Percentiles rank a stretch among this genome's conserved stretches.
Evolutionary conservation across 164 flowering plant genomes (phyloP).

Genomic region (Saururus chinensis): DNA sequence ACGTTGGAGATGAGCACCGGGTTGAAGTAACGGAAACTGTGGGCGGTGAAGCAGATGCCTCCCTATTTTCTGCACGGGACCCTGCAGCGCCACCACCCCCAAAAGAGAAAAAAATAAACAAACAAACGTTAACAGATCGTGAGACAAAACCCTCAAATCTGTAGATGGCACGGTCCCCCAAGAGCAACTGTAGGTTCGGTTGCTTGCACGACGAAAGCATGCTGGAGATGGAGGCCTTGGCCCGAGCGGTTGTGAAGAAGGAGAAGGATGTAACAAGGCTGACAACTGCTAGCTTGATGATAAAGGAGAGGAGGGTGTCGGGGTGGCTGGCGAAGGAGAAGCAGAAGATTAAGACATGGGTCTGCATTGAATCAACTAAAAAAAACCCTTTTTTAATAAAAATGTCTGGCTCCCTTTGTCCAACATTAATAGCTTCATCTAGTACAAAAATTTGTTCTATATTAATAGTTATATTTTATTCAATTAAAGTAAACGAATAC

Average conservation of each 20-base stretch:
- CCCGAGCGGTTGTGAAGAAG: conserved; percentile 35
- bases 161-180: too few relatives aligned
- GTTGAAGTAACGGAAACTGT: conserved; percentile 69
- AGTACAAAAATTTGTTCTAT: too few relatives aligned
- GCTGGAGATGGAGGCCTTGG: conserved; percentile 14
- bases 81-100: too few relatives aligned
- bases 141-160: too few relatives aligned
- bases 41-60: conserved; percentile 66
- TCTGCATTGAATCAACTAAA: too few relatives aligned
- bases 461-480: too few relatives aligned
- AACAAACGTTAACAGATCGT: too few relatives aligned
- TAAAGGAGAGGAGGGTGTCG: conserved; percentile 26
- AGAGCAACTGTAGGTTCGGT: conserved; percentile 9
- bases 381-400: too few relatives aligned
- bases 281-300: conserved; percentile 22
- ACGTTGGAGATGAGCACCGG: conserved; percentile 61
- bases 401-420: too few relatives aligned
- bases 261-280: conserved; percentile 33
- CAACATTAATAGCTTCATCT: too few relatives aligned
- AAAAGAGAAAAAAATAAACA: not conserved
- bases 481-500: too few relatives aligned
- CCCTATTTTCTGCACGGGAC: conserved; percentile 67
- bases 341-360: conserved; percentile 3
- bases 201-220: not conserved
- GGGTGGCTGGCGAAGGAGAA: conserved; percentile 37